phyloP scores from a whole-genome alignment of 2,329 filamentous ascomycete genomes.

The Exophiala viscosa region DNA sequence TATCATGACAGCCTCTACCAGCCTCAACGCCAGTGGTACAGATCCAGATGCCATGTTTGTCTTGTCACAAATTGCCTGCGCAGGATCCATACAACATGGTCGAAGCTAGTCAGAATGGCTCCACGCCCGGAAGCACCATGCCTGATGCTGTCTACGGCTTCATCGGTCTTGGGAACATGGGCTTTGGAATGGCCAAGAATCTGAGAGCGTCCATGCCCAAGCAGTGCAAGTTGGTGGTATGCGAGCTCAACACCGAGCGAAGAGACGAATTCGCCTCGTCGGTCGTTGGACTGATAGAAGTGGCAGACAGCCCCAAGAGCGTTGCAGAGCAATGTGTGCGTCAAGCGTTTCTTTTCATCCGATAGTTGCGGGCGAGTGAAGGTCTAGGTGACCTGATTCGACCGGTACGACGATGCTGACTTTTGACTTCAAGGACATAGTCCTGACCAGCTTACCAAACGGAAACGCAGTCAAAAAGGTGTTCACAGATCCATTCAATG shows the following conservation, averaged over 20 bases:
- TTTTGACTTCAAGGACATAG: conserved; percentile 37
- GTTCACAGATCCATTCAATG: conserved; percentile 45
- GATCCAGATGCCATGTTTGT: too few species aligned
- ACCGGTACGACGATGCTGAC: neutral
- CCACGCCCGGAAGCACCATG: neutral
- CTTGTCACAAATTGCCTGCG: too few species aligned
- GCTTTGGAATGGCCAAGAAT: conserved; percentile 41
- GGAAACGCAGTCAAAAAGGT: conserved; percentile 50
- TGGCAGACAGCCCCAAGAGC: conserved; percentile 36
- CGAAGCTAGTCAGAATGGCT: neutral
- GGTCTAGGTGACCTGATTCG: neutral
- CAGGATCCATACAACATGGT: neutral
- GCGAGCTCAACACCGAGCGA: conserved; percentile 37
- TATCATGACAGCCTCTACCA: too few species aligned
- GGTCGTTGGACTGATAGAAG: conserved; percentile 34
- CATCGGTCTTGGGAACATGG: conserved; percentile 39
- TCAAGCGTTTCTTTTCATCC: neutral
- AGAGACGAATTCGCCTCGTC: conserved; percentile 36
- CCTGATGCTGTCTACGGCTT: conserved; percentile 46
- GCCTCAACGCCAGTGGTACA: too few species aligned
- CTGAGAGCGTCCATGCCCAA: conserved; percentile 35
- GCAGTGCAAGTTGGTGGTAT: conserved; percentile 34
- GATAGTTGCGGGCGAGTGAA: neutral
- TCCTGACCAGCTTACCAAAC: conserved; percentile 54
- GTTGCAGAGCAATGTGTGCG: conserved; percentile 36